Evolutionary conservation across 2,329 filamentous ascomycete genomes (phyloP).

Genomic region (Epichloe amarillans): DNA sequence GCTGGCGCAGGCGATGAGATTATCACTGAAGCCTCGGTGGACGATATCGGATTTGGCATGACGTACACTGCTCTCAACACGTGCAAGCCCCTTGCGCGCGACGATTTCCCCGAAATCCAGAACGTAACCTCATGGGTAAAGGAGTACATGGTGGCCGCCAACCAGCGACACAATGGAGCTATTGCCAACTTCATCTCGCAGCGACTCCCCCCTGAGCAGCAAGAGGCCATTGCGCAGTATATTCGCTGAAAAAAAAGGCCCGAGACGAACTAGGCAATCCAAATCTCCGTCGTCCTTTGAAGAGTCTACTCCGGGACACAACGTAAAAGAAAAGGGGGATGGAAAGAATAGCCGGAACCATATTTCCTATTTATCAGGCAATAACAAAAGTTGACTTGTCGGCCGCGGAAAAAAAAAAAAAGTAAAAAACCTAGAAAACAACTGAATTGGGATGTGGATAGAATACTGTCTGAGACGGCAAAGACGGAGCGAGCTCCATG

Average conservation of each 20-base stretch:
- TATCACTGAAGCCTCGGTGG: conserved; percentile 78
- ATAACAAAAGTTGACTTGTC: neutral
- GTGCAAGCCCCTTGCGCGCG: conserved; percentile 58
- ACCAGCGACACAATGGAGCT: conserved; percentile 56
- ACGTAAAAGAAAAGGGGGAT: neutral
- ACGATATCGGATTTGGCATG: conserved; percentile 88
- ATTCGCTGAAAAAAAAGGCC: conserved; percentile 21
- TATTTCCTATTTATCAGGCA: neutral
- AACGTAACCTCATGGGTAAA: conserved; percentile 79
- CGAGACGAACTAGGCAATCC: neutral
- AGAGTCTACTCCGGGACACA: neutral
- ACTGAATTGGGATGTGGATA: neutral
- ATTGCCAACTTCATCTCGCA: conserved; percentile 60
- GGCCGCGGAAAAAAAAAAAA: neutral
- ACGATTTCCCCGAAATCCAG: conserved; percentile 76
- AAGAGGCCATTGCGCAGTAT: conserved; percentile 38
- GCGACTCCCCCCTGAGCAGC: conserved; percentile 53
- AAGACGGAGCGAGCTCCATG: neutral
- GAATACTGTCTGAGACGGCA: neutral
- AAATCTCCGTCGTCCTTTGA: neutral
- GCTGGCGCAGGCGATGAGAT: conserved; percentile 57
- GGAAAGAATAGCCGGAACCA: neutral
- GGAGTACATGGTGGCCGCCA: conserved; percentile 62
- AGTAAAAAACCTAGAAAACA: too few relatives aligned
- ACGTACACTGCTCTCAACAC: conserved; percentile 92